Evolutionary conservation across 176 grass and related monocot genomes (phyloP), one percentile per base, ranked within the genome.

Genomic region (Panicum miliaceum): DNA sequence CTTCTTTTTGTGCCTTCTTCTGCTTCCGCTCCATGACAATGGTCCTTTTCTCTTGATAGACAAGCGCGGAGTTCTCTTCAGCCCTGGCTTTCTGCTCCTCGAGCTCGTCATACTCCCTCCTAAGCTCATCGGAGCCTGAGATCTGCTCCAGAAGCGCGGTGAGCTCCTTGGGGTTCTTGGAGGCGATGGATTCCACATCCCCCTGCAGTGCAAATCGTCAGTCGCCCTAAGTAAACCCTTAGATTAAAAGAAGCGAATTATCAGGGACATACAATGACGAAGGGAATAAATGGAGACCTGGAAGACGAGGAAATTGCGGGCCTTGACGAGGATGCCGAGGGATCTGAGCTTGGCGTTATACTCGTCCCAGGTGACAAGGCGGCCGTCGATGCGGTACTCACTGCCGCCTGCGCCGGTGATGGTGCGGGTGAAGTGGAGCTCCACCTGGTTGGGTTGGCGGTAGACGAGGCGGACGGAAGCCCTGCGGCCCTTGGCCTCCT

Each of bases 101-200:
- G 11, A 95, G 66, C 36, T 93, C 96, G 18, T 98, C 96, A 64
- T 95, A 98, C 53, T 98, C 96, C 85, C 81, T 93, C 81, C 87
- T 93, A 46, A 98, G 85, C 69, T 98, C 93, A 48, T 95, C 96
- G 43, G 96, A 98, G 79, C 89, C 96, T 43, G 93, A 93, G 23
- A 98, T 98, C 90, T 95, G 96, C 86, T 98, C 96, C 58, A 98
- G 86, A 47, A 98, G 86, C 75, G 86, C 89, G 3, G 91, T 95
- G 70, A 98, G 87, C 73, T 98, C 96, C 87, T 92, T 95, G 50
- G 96, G 96, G 77, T 95, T 98, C 85, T 98, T 98, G 41, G 96
- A 98, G 77, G 96, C 96, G 27, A 98, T 98, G 66, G 96, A 93
- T 84, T 98, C 93, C 40, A 98, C 96, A 74, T 98, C 96, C 78